phyloP scores from a whole-genome alignment of 2,329 filamentous ascomycete genomes.

The Magnaporthales sp. region DNA sequence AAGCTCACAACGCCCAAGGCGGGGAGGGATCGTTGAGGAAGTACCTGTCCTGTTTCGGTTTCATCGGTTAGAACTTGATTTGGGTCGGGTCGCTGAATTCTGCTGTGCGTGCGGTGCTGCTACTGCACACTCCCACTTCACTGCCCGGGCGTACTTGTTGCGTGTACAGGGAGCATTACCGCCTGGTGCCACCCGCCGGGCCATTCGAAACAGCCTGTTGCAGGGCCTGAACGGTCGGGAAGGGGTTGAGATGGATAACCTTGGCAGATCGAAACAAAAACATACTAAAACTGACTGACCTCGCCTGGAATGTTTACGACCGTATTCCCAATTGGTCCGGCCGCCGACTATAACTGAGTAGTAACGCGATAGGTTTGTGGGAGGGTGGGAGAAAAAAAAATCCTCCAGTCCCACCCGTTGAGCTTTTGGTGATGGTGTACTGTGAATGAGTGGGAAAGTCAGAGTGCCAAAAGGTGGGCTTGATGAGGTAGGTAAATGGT shows the following conservation, averaged over 20 bases:
- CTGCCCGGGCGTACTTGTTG: background rate
- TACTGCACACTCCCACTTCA: background rate
- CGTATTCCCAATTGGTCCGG: background rate
- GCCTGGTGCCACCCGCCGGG: background rate
- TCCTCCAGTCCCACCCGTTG: background rate
- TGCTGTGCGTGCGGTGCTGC: background rate
- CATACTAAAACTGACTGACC: background rate
- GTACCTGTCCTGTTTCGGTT: slow-evolving; percentile 1
- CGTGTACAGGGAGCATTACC: background rate
- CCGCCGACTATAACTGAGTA: background rate
- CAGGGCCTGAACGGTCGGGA: background rate
- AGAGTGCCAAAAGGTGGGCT: background rate
- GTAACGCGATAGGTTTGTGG: background rate
- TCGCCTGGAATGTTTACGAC: background rate
- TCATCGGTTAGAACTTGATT: background rate
- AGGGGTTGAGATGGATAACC: background rate
- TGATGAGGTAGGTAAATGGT: background rate
- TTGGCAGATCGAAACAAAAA: background rate
- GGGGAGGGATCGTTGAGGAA: background rate
- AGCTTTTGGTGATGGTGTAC: background rate
- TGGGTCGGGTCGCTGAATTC: background rate
- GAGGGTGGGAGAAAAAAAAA: background rate
- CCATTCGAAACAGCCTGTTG: background rate
- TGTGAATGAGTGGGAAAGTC: background rate
- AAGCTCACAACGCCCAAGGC: background rate